Conservation (phyloP, 2,329 filamentous ascomycete genomes). For the Annulohypoxylon truncatum region DNA sequence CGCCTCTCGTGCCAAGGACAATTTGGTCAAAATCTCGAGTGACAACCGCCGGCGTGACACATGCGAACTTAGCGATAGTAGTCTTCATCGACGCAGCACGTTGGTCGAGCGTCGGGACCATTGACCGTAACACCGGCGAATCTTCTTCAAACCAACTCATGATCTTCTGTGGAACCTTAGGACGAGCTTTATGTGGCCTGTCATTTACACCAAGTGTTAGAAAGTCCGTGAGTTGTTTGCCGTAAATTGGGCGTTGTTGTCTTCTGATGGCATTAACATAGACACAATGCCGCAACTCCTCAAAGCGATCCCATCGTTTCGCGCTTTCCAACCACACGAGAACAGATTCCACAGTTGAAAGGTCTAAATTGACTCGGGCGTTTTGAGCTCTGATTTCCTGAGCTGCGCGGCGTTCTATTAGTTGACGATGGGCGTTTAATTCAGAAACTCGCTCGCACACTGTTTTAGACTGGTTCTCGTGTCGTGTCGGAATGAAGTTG, state of each 20-base stretch:
- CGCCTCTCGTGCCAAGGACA: constrained; percentile 70
- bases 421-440: constrained; percentile 74
- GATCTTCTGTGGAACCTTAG: constrained; percentile 70
- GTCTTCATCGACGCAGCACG: constrained; percentile 79
- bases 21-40: constrained; percentile 80
- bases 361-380: constrained; percentile 67
- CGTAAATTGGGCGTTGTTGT: constrained; percentile 84
- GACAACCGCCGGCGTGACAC: constrained; percentile 88
- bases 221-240: constrained; percentile 79
- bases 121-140: constrained; percentile 70
- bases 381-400: constrained; percentile 73
- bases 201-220: constrained; percentile 73
- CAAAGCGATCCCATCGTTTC: constrained; percentile 75
- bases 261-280: constrained; percentile 85
- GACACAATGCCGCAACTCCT: constrained; percentile 82
- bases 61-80: constrained; percentile 87
- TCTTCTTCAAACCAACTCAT: constrained; percentile 81
- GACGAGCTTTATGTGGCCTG: constrained; percentile 69
- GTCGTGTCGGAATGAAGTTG: constrained; percentile 78
- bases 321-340: constrained; percentile 79
- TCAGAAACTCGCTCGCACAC: constrained; percentile 68
- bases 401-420: constrained; percentile 77
- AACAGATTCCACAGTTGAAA: constrained; percentile 75
- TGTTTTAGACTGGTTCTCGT: constrained; percentile 72
- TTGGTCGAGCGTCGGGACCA: constrained; percentile 80